Conservation (phyloP, 176 grass and related monocot genomes). For the Otatea glauca region DNA sequence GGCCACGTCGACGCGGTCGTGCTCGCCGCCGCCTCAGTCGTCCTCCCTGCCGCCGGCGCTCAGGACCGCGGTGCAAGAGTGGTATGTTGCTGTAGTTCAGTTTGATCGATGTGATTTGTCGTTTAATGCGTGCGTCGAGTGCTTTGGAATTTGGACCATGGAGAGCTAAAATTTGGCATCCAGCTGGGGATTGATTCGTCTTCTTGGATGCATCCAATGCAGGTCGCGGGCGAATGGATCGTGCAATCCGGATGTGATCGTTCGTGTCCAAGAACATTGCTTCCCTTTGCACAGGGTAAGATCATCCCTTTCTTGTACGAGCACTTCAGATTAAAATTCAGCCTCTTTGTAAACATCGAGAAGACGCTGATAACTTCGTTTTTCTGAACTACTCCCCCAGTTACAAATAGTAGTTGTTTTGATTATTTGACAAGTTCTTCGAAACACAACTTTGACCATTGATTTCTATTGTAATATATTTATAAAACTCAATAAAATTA, state of each 20-base stretch:
- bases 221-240: conserved; percentile 73
- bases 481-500: no score
- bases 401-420: no score
- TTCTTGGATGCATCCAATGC: not conserved
- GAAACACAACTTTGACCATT: no score
- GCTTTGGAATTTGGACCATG: not conserved
- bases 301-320: not conserved
- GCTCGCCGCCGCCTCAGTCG: conserved; percentile 13
- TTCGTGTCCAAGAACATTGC: conserved; percentile 67
- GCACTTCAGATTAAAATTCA: not conserved
- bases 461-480: no score
- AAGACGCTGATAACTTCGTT: not conserved
- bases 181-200: not conserved
- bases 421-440: no score
- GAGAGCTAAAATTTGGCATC: not conserved
- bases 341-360: not conserved
- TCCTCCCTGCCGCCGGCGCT: conserved; percentile 53
- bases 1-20: conserved; percentile 43
- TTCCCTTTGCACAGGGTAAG: conserved; percentile 83
- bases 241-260: conserved; percentile 64
- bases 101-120: not conserved
- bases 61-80: conserved; percentile 54
- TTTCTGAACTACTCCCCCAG: not conserved
- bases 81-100: conserved; percentile 47
- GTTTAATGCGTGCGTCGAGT: not conserved